Conservation (phyloP, 805 yeast species). For the Torulaspora gathmanii region DNA sequence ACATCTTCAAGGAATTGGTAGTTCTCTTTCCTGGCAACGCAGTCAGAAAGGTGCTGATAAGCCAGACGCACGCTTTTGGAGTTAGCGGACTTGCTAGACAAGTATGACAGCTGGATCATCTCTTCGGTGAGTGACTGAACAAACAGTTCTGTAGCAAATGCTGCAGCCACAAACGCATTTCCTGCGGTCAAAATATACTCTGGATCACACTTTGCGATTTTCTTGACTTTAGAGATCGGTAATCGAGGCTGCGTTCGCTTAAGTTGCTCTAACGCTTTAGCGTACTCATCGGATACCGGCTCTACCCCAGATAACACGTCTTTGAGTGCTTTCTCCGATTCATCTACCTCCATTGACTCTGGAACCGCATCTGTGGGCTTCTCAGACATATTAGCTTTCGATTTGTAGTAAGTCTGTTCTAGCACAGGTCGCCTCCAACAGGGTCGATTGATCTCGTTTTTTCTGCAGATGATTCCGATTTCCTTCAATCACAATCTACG, state of each 20-base stretch:
- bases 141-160: constrained; percentile 28
- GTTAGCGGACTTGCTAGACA: constrained; percentile 13
- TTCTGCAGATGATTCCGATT: background rate
- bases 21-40: constrained; percentile 20
- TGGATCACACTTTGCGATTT: constrained; percentile 26
- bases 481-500: background rate
- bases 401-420: background rate
- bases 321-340: background rate
- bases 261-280: constrained; percentile 1
- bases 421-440: background rate
- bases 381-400: background rate
- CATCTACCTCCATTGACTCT: constrained; percentile 9
- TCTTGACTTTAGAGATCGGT: constrained; percentile 27
- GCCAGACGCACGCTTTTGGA: constrained; percentile 20
- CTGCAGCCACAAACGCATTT: constrained; percentile 25
- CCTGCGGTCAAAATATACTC: constrained; percentile 25
- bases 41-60: constrained; percentile 22
- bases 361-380: background rate
- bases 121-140: constrained; percentile 28
- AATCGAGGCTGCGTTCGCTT: constrained; percentile 17
- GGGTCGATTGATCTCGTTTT: background rate
- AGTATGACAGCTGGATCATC: constrained; percentile 21
- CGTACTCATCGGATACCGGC: background rate
- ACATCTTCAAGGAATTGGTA: constrained; percentile 24
- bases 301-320: background rate